Conservation (phyloP, 176 grass and related monocot species). For the Oryza nivara region DNA sequence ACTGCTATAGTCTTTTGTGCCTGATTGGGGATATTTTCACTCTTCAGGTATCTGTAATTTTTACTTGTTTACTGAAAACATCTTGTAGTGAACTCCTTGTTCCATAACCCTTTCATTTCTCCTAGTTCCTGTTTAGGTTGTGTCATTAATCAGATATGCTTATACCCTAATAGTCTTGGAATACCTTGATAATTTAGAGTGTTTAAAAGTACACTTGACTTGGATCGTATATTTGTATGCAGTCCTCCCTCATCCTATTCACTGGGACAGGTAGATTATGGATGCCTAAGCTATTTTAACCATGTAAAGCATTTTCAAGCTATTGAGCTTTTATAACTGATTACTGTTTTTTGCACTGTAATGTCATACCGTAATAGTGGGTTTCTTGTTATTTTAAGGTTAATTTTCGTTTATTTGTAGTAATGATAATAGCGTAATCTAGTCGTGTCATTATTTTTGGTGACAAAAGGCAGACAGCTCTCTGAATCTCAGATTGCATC, state of each 20-base stretch:
- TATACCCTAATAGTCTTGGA: neutral
- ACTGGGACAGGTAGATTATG: neutral
- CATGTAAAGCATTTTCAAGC: neutral
- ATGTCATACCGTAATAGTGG: too few species aligned
- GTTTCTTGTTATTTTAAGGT: too few species aligned
- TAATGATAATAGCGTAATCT: too few species aligned
- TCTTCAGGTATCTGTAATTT: neutral
- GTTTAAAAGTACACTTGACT: constrained; percentile 3
- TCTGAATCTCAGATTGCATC: too few species aligned
- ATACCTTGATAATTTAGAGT: neutral
- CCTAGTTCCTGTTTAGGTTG: neutral
- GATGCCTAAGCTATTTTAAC: constrained; percentile 2
- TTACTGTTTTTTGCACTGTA: too few species aligned
- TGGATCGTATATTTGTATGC: too few species aligned
- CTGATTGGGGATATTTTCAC: neutral
- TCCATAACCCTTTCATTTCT: neutral
- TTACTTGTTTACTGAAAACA: neutral
- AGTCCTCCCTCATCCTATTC: neutral
- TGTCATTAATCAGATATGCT: too few species aligned
- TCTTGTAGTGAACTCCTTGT: neutral
- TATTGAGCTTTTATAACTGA: neutral
- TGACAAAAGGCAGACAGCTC: too few species aligned
- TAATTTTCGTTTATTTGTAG: too few species aligned
- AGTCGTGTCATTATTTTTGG: too few species aligned
- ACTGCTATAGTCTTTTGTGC: neutral